These are phyloP conservation scores for Nemania abortiva DNA, from an alignment of 2,329 filamentous ascomycete genomes.

Conservation along the genomic window DNA sequence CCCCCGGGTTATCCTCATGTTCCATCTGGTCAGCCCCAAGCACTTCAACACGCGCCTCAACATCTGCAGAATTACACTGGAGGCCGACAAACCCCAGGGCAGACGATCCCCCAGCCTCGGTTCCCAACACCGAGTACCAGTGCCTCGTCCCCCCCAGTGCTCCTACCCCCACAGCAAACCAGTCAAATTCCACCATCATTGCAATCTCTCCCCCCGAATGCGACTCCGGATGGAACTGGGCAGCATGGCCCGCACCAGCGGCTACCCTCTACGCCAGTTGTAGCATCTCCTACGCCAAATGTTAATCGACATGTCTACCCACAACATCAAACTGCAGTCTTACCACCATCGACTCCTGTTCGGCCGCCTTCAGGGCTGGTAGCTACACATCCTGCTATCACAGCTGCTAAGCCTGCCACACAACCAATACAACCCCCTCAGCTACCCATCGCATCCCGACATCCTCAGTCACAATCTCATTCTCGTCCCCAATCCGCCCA, in stretches of 20 bases:
- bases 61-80: conserved; percentile 45
- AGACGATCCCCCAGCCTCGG: conserved; percentile 50
- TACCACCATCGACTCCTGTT: conserved; percentile 44
- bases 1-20: conserved; percentile 47
- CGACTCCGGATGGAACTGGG: conserved; percentile 49
- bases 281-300: conserved; percentile 47
- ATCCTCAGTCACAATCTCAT: conserved; percentile 38
- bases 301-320: conserved; percentile 37
- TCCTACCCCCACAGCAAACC: conserved; percentile 50
- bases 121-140: conserved; percentile 51
- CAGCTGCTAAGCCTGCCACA: conserved; percentile 39
- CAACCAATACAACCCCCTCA: conserved; percentile 44
- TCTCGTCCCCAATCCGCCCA: conserved; percentile 29
- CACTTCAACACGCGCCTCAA: conserved; percentile 37
- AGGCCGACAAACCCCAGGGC: conserved; percentile 44
- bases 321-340: conserved; percentile 40
- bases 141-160: conserved; percentile 48
- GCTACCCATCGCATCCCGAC: conserved; percentile 37
- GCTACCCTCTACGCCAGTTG: conserved; percentile 45
- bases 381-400: conserved; percentile 38
- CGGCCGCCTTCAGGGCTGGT: conserved; percentile 42
- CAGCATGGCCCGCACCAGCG: conserved; percentile 52
- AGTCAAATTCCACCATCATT: conserved; percentile 50
- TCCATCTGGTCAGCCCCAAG: conserved; percentile 42
- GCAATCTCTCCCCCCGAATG: conserved; percentile 48